phyloP scores from a whole-genome alignment of 176 grass and related monocot genomes.

The Ampelocalamus luodianensis region DNA sequence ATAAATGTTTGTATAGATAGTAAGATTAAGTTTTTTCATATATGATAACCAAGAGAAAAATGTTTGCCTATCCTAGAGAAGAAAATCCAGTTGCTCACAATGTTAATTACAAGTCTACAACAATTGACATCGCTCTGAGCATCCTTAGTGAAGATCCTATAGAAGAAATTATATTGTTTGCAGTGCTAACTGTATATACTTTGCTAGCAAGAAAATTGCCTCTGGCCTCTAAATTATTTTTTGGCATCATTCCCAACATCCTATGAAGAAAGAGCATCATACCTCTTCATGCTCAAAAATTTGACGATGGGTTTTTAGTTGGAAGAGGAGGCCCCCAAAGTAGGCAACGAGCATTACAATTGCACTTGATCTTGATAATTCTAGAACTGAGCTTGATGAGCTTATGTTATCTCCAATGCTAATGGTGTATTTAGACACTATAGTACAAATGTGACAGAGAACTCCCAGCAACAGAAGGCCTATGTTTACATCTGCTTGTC shows the following conservation, averaged over 20 bases:
- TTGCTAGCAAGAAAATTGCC: neutral
- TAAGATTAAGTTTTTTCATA: neutral
- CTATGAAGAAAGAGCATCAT: constrained; percentile 17
- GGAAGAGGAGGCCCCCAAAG: constrained; percentile 61
- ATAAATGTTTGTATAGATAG: neutral
- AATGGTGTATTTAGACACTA: constrained; percentile 34
- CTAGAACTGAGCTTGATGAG: constrained; percentile 28
- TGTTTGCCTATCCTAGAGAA: neutral
- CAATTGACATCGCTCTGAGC: neutral
- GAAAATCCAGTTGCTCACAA: neutral
- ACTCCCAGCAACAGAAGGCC: constrained; percentile 57
- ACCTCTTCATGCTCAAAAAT: constrained; percentile 57
- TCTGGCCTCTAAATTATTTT: neutral
- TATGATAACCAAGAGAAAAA: neutral
- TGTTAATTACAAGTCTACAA: neutral
- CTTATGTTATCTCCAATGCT: constrained; percentile 4
- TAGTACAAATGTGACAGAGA: constrained; percentile 45
- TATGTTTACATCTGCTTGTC: constrained; percentile 62
- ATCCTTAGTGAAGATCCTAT: neutral
- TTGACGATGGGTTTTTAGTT: constrained; percentile 66
- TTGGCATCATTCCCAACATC: neutral
- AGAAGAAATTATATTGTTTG: neutral
- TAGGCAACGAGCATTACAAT: constrained; percentile 66
- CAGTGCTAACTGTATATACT: neutral
- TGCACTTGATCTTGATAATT: constrained; percentile 58